Conservation (phyloP, 2,329 filamentous ascomycete species). For the Curvularia sp. region DNA sequence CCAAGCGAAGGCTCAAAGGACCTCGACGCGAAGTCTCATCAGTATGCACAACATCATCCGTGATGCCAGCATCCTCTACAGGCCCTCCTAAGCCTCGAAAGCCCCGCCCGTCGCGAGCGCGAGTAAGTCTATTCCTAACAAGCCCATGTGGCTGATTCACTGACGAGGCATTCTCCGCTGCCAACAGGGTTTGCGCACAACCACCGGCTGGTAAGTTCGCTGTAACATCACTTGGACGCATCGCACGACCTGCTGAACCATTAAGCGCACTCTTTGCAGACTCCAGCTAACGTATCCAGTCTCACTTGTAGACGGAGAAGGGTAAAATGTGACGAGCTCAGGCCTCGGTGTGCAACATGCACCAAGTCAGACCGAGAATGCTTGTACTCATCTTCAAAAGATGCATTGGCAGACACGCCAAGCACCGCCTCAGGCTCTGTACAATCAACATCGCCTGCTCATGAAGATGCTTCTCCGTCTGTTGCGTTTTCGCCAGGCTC, state of each 20-base stretch:
- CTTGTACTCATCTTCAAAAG: constrained; percentile 42
- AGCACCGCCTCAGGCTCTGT: constrained; percentile 23
- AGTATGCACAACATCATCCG: constrained; percentile 32
- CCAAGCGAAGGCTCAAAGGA: constrained; percentile 28
- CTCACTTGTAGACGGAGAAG: constrained; percentile 56
- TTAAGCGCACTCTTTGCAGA: not conserved
- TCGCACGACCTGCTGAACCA: not conserved
- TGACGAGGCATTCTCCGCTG: constrained; percentile 3
- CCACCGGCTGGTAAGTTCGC: constrained; percentile 53
- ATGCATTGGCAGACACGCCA: constrained; percentile 13
- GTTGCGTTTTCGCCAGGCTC: constrained; percentile 19
- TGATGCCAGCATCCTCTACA: constrained; percentile 39
- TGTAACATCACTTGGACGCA: not conserved
- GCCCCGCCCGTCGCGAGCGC: constrained; percentile 53
- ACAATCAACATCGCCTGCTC: constrained; percentile 23
- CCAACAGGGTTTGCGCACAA: constrained; percentile 51
- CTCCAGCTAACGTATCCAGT: constrained; percentile 35
- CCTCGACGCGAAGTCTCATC: constrained; percentile 38
- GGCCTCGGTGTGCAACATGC: constrained; percentile 55
- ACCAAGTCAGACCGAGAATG: constrained; percentile 54
- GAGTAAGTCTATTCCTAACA: constrained; percentile 17
- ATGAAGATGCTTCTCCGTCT: constrained; percentile 16
- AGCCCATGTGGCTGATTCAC: not conserved
- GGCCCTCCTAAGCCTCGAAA: constrained; percentile 42
- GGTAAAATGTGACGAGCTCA: constrained; percentile 60